Conservation (phyloP, 495 filamentous ascomycete species). For the Hypoxylon lienhwacheense region DNA sequence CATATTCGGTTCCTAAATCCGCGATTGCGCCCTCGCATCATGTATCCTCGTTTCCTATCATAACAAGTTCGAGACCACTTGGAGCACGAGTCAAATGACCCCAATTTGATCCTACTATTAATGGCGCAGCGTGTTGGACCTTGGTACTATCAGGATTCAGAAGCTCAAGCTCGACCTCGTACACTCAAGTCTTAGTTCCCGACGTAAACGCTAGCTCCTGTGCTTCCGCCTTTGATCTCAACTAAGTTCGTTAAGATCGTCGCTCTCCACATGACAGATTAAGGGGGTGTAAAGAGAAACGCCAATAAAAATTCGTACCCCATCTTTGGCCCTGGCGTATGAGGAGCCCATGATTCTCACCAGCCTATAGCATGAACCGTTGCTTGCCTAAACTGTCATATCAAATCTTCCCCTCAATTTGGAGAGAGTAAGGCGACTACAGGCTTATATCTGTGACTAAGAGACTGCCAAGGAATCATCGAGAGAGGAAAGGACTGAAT, state of each 20-base stretch:
- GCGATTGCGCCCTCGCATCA: slow-evolving; percentile 25
- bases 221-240: slow-evolving; percentile 28
- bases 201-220: slow-evolving; percentile 28
- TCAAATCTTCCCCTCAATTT: slow-evolving; percentile 26
- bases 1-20: slow-evolving; percentile 17
- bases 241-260: slow-evolving; percentile 32
- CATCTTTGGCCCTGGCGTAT: slow-evolving; percentile 29
- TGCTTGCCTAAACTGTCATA: slow-evolving; percentile 43
- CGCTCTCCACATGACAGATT: slow-evolving; percentile 29
- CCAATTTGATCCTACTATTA: slow-evolving; percentile 3
- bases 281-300: slow-evolving; percentile 13
- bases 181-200: slow-evolving; percentile 6
- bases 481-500: slow-evolving; percentile 4
- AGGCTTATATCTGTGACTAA: slow-evolving; percentile 8
- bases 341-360: slow-evolving; percentile 36
- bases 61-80: slow-evolving; percentile 5
- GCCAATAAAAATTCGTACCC: slow-evolving; percentile 11
- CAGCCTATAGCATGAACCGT: slow-evolving; percentile 48
- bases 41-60: slow-evolving; percentile 19
- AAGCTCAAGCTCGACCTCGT: slow-evolving; percentile 23
- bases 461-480: neutral
- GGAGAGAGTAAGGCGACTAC: slow-evolving; percentile 18
- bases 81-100: slow-evolving; percentile 18
- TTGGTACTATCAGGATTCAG: slow-evolving; percentile 19
- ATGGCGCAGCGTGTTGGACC: slow-evolving; percentile 17